phyloP scores from a whole-genome alignment of 345 rosid species.

The Gossypium herbaceum region DNA sequence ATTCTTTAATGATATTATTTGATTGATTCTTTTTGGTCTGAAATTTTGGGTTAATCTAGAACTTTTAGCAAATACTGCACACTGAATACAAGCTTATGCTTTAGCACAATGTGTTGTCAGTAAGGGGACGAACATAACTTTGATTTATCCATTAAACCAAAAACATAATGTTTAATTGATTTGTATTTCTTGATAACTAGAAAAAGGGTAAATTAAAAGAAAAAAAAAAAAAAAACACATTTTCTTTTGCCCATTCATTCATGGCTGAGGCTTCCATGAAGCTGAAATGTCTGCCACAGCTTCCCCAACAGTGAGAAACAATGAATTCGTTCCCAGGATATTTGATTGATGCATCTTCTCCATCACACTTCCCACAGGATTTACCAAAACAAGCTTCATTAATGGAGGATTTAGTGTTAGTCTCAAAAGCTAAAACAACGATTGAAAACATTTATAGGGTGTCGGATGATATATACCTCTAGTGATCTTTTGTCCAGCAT shows the following conservation, averaged over 20 bases:
- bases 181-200: neutral
- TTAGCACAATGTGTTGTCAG: neutral
- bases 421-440: neutral
- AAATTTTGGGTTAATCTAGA: no score
- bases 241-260: conserved; percentile 1
- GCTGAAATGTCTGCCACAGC: conserved; percentile 52
- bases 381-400: conserved; percentile 52
- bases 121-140: neutral
- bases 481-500: conserved; percentile 57
- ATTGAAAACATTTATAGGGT: neutral
- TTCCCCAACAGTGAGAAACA: conserved; percentile 54
- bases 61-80: no score
- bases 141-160: neutral
- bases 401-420: neutral
- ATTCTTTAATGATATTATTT: conserved; percentile 1
- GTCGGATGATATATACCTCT: conserved; percentile 35
- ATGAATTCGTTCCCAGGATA: conserved; percentile 34
- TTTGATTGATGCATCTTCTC: conserved; percentile 56
- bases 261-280: conserved; percentile 48
- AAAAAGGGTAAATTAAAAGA: no score
- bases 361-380: conserved; percentile 58
- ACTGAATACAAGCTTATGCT: no score
- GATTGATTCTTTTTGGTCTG: conserved; percentile 10
- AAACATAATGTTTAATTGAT: conserved; percentile 4
- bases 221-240: no score